Base-by-base conservation (phyloP, 805 yeast genomes). In the Komagataella pastoris region DNA sequence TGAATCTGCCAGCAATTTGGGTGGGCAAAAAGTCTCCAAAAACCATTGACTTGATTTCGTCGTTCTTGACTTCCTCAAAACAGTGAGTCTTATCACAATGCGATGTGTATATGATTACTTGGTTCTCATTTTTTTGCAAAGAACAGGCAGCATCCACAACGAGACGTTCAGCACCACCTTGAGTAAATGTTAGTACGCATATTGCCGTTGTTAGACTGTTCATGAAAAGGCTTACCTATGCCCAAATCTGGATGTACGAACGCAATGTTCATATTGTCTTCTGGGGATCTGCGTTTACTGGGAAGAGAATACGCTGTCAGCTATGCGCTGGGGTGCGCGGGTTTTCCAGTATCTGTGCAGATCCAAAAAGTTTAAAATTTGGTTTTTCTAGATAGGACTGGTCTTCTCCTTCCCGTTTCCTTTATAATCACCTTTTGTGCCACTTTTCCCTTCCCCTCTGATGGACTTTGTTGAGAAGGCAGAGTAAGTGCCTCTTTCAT, bases 191-290 rank as follows among this genome's bases (percentile, higher is more conserved):
- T 48, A 50, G 50, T 50, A 48, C 8, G 36, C 45, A 24, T 12
- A 19, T 18, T 23, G 3, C 17, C 1, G 14, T 18, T 40, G 40
- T 12, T 23, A 2, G 7, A 40, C 18, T 18, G n/a, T 21, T 5
- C 23, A 21, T 17, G 18, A 12, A 6, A 12, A 24, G 17, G 49
- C 65, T 19, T 54, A 57, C 89, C 99, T 53, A 91, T 91, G 0
- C 99, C 99, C 51, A 93, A 69, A 67, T 93, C 99, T 0, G 99
- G 99, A 62, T 93, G 99, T 3, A 93, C 68, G 59, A 93, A 87
- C 1, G 97, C 97, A 43, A 91, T 75, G 54, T 73, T 80, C 74
- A 77, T 24, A 24, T 68, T 14, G 30, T 40, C n/a, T n/a, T 1
- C 24, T 18, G 14, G n/a, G 14, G 47, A 46, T 44, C 7, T 44